Evolutionary conservation across 2,329 filamentous ascomycete genomes (phyloP).

Genomic region (Diaporthe aspalathi): DNA sequence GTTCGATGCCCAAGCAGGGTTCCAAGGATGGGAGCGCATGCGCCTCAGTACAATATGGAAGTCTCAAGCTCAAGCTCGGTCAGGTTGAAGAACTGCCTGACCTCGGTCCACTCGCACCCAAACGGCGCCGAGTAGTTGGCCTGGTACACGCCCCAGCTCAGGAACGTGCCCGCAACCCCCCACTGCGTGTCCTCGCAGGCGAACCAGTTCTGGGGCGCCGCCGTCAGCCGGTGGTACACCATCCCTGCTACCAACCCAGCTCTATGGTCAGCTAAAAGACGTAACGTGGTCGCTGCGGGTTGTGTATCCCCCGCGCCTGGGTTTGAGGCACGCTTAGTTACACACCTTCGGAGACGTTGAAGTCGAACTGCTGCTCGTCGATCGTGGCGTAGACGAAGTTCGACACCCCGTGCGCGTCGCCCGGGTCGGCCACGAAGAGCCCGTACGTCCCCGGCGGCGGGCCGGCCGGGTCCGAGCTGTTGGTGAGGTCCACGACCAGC

Average conservation of each 20-base stretch:
- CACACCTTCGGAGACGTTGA: constrained; percentile 11
- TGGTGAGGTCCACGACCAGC: constrained; percentile 29
- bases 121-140: neutral
- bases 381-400: neutral
- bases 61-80: neutral
- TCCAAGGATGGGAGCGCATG: neutral
- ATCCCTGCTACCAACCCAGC: neutral
- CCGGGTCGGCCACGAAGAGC: constrained; percentile 7
- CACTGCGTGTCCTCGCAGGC: constrained; percentile 26
- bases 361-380: constrained; percentile 31
- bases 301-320: no score
- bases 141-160: constrained; percentile 31
- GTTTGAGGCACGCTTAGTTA: no score
- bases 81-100: constrained; percentile 9
- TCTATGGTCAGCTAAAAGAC: neutral
- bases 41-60: neutral
- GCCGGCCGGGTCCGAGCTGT: neutral
- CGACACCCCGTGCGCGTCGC: constrained; percentile 16
- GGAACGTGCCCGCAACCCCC: constrained; percentile 12
- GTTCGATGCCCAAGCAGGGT: neutral
- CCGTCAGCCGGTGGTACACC: constrained; percentile 25
- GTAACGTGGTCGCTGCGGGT: no score
- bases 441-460: constrained; percentile 18
- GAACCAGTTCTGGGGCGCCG: constrained; percentile 32
- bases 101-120: constrained; percentile 18